Base-by-base conservation (phyloP, 805 yeast species). In the Candida quercuum region DNA sequence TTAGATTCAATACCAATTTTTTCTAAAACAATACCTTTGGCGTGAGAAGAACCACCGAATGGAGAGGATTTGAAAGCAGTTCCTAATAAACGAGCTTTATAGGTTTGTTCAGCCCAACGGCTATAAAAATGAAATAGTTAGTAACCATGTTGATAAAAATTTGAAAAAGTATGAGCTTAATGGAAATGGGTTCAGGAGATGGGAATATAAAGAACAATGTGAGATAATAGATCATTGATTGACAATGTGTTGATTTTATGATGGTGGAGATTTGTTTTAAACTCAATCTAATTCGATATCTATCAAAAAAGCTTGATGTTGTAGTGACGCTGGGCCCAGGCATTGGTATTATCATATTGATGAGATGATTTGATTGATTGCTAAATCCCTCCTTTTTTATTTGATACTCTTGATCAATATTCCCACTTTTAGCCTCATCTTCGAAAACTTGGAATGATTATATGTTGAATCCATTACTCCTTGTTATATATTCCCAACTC, bases 1-100 rank as follows among this genome's bases (percentile, higher is more conserved):
- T 93, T 93, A 71, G 99, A 95, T 81, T 93, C 98, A 72, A 93
- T 83, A 80, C 99, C 99, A 63, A 91, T 83, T 76, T 93, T 93
- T 81, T 93, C 99, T 69, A 93, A 86, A 56, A 93, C 99, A 65
- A 93, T 93, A 71, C 99, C 99, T 80, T 91, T 91, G 66, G 99
- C 99, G 86, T 93, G 99, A 62, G 99, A 93, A 66, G 99, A 89
- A 71, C 98, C 99, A 74, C 98, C 98, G 69, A 93, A 93, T 74
- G 99, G 99, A 66, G 99, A 93, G 55, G 95, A 93, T 81, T 89
- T 93, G 96, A 84, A 93, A 62, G 97, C 96, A 61, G 99, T 93
- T 63, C 99, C 99, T 70, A 93, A 81, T 69, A 93, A 85, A 83
- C 99, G 89, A 74, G 95, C 77, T 84, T 94, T 94, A 81, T 88